phyloP scores from a whole-genome alignment of 2,329 filamentous ascomycete genomes.

The Dothiorella sarmentorum region DNA sequence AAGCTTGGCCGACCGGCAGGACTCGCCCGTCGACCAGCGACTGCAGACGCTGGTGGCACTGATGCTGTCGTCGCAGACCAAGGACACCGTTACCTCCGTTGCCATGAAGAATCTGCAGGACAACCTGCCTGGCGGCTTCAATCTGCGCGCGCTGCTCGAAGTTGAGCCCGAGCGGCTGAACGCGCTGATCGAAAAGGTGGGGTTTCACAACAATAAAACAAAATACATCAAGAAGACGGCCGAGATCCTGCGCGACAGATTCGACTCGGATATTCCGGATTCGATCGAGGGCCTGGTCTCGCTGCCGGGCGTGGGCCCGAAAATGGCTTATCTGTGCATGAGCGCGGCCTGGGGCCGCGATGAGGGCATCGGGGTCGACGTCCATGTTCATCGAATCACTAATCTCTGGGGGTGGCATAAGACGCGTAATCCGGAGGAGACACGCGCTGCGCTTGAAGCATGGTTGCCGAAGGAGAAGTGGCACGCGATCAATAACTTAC shows the following conservation, averaged over 20 bases:
- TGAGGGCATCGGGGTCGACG: conserved; percentile 85
- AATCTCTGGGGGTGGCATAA: conserved; percentile 92
- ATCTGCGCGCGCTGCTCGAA: conserved; percentile 71
- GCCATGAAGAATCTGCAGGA: conserved; percentile 77
- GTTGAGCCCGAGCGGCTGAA: conserved; percentile 66
- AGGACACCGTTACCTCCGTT: conserved; percentile 83
- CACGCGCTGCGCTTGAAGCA: conserved; percentile 67
- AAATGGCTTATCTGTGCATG: conserved; percentile 91
- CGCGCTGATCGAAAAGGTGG: conserved; percentile 74
- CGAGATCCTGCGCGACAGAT: conserved; percentile 66
- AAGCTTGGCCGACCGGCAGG: conserved; percentile 59
- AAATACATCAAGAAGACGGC: conserved; percentile 76
- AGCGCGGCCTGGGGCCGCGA: conserved; percentile 68
- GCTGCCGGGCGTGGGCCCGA: conserved; percentile 84
- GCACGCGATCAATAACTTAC: conserved; percentile 87
- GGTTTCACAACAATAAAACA: conserved; percentile 94
- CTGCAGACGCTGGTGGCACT: conserved; percentile 84
- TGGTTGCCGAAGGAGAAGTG: conserved; percentile 84
- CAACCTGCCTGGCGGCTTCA: conserved; percentile 65
- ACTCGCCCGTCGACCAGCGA: conserved; percentile 57
- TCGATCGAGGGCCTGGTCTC: conserved; percentile 71
- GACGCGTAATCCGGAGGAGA: conserved; percentile 78
- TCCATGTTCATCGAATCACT: conserved; percentile 91
- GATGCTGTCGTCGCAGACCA: conserved; percentile 91
- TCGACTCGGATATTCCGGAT: conserved; percentile 72